Conservation (phyloP, 1,284 basidiomycete species). For the Naganishia cerealis region DNA sequence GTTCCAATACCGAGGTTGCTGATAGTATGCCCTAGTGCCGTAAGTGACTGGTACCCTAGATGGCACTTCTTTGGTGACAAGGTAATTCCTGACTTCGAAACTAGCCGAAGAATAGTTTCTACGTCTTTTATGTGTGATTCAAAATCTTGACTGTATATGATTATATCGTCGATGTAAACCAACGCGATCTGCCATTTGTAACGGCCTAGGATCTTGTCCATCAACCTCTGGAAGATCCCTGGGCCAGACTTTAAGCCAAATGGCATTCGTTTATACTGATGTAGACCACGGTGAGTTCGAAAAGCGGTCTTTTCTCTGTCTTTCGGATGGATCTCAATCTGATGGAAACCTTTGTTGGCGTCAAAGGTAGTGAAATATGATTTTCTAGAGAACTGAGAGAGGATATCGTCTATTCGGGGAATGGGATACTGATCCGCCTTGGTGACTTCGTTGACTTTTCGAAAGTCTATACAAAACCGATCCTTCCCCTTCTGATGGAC, state of each 20-base stretch:
- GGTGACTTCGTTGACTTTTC: slow-evolving; percentile 46
- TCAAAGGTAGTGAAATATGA: no score
- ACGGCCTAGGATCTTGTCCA: slow-evolving; percentile 53
- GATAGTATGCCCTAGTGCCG: slow-evolving; percentile 33
- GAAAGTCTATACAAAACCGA: no score
- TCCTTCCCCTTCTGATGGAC: no score
- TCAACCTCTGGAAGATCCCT: slow-evolving; percentile 54
- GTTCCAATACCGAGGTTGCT: slow-evolving; percentile 34
- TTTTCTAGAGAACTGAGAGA: no score
- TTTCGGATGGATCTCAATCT: no score
- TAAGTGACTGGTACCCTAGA: slow-evolving; percentile 27
- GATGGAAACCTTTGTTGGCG: no score
- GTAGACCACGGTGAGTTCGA: no score
- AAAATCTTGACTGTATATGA: slow-evolving; percentile 31
- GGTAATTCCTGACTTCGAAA: slow-evolving; percentile 32
- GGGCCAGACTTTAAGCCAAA: slow-evolving; percentile 56
- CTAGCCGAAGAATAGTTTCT: slow-evolving; percentile 12
- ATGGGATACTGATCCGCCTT: slow-evolving; percentile 55
- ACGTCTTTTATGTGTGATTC: slow-evolving; percentile 30
- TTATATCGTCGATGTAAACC: slow-evolving; percentile 34
- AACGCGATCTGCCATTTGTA: slow-evolving; percentile 53
- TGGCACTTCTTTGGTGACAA: slow-evolving; percentile 33
- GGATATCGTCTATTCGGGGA: no score
- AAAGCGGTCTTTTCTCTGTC: no score
- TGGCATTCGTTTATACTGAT: no score